phyloP scores from a whole-genome alignment of 2,329 filamentous ascomycete genomes.

The Xylariales sp. region DNA sequence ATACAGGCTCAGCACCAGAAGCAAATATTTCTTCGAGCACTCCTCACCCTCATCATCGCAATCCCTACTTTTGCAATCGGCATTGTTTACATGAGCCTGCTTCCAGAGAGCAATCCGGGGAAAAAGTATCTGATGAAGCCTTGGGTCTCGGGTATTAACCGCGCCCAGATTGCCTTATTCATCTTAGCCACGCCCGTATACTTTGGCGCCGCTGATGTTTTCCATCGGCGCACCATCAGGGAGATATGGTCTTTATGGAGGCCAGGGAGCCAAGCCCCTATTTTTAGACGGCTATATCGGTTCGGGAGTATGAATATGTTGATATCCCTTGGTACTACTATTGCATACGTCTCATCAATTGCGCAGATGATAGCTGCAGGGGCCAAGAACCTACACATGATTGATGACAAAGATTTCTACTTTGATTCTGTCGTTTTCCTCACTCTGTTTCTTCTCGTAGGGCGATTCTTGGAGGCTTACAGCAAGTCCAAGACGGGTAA shows the following conservation, averaged over 20 bases:
- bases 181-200: conserved; percentile 87
- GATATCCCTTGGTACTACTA: conserved; percentile 86
- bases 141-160: conserved; percentile 77
- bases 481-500: conserved; percentile 92
- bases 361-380: conserved; percentile 78
- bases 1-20: conserved; percentile 78
- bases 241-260: conserved; percentile 84
- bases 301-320: conserved; percentile 98
- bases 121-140: conserved; percentile 76
- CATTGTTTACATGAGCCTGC: conserved; percentile 89
- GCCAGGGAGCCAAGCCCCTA: conserved; percentile 75
- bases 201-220: conserved; percentile 86
- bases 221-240: conserved; percentile 82
- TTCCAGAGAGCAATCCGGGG: conserved; percentile 67
- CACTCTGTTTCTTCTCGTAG: conserved; percentile 84
- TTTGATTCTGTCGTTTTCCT: conserved; percentile 95
- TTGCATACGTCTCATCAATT: conserved; percentile 87
- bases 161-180: conserved; percentile 82
- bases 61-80: conserved; percentile 90
- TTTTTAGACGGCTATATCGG: conserved; percentile 83
- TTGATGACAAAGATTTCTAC: conserved; percentile 72
- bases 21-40: conserved; percentile 75
- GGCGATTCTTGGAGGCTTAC: conserved; percentile 84
- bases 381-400: conserved; percentile 52
- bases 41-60: conserved; percentile 75